These are phyloP conservation scores for Teratosphaeria zuluensis DNA, from an alignment of 2,329 filamentous ascomycete genomes.

Conservation along the genomic window DNA sequence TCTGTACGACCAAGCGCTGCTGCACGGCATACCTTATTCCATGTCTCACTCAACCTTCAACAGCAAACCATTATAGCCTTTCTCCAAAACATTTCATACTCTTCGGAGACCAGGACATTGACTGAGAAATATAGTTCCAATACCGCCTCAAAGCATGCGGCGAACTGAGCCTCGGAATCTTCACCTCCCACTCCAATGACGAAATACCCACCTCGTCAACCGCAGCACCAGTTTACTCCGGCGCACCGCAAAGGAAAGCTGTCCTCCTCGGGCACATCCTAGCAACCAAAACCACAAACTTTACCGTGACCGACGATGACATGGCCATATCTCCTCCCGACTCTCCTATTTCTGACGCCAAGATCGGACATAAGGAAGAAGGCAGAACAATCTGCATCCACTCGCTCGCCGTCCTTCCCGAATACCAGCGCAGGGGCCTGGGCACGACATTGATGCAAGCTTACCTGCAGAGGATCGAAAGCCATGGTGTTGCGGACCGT, in stretches of 20 bases:
- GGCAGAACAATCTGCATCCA: constrained; percentile 73
- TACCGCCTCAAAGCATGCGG: constrained; percentile 68
- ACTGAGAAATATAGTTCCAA: constrained; percentile 46
- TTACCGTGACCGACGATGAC: constrained; percentile 59
- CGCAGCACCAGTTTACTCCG: constrained; percentile 50
- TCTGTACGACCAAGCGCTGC: constrained; percentile 4
- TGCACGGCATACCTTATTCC: constrained; percentile 10
- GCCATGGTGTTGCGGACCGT: constrained; percentile 58
- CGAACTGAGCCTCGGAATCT: constrained; percentile 70
- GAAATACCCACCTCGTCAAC: constrained; percentile 48
- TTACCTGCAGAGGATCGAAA: constrained; percentile 67
- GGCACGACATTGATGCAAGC: constrained; percentile 64
- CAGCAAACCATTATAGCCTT: neutral
- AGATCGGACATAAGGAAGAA: constrained; percentile 60
- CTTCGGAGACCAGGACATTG: neutral
- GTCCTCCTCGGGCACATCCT: constrained; percentile 71
- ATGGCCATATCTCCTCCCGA: constrained; percentile 56
- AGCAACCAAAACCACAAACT: constrained; percentile 57
- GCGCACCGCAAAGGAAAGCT: constrained; percentile 47
- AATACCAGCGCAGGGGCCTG: constrained; percentile 63
- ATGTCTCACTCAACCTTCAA: neutral
- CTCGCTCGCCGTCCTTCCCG: constrained; percentile 68
- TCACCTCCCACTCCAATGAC: constrained; percentile 53
- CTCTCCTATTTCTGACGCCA: constrained; percentile 16
- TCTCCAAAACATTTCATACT: constrained; percentile 5